These are phyloP conservation scores for Phytophthora meadii DNA, from an alignment of 352 stramenopile genomes.

Conservation along the genomic window DNA sequence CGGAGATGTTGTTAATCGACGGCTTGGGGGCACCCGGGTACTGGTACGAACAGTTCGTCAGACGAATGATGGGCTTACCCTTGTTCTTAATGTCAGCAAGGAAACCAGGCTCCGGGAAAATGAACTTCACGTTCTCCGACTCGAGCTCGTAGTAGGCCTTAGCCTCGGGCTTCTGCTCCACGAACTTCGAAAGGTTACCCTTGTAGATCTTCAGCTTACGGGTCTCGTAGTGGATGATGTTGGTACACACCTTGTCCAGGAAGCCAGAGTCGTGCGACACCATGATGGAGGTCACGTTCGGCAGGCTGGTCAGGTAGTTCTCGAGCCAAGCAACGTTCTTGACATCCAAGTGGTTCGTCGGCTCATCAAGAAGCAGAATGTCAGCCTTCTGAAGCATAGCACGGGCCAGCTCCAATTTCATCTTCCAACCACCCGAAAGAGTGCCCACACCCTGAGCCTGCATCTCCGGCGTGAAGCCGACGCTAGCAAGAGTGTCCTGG, in stretches of 20 bases:
- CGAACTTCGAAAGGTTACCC: conserved; percentile 86
- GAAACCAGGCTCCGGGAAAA: conserved; percentile 89
- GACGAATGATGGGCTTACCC: conserved; percentile 90
- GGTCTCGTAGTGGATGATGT: conserved; percentile 98
- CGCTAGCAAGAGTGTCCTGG: conserved; percentile 88
- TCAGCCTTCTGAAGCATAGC: conserved; percentile 96
- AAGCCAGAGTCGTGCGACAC: conserved; percentile 98
- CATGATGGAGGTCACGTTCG: conserved; percentile 93
- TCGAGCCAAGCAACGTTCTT: conserved; percentile 94
- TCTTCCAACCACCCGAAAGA: conserved; percentile 96
- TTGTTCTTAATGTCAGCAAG: conserved; percentile 92
- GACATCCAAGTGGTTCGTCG: conserved; percentile 95
- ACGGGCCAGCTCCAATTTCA: conserved; percentile 95
- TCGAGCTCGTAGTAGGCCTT: conserved; percentile 92
- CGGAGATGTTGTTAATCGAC: conserved; percentile 84
- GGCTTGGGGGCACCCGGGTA: conserved; percentile 84
- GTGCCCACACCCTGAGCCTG: conserved; percentile 92
- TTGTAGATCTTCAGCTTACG: conserved; percentile 92
- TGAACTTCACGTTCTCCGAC: conserved; percentile 87
- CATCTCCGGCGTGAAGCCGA: conserved; percentile 96
- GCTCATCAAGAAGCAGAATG: conserved; percentile 96
- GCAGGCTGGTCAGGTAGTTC: conserved; percentile 90
- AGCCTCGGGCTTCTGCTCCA: conserved; percentile 87
- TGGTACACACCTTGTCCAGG: conserved; percentile 97
- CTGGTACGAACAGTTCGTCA: conserved; percentile 87